Conservation (phyloP, 2,329 filamentous ascomycete genomes). For the Polytolypa hystricis region DNA sequence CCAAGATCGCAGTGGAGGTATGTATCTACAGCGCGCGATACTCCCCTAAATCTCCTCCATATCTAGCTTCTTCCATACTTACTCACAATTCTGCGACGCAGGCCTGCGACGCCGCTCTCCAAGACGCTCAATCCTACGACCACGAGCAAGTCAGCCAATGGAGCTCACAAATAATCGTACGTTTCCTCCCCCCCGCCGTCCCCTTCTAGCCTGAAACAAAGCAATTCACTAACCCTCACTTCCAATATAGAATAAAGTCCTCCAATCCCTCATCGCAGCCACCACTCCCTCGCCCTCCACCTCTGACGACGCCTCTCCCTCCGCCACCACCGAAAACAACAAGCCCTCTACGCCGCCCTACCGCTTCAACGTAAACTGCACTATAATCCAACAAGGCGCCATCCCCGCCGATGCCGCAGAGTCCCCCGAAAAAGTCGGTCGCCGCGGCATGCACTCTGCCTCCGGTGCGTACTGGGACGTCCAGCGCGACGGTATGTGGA, state of each 20-base stretch:
- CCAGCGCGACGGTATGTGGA: slow-evolving; percentile 43
- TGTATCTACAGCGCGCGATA: slow-evolving; percentile 22
- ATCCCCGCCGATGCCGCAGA: slow-evolving; percentile 45
- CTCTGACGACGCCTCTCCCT: slow-evolving; percentile 29
- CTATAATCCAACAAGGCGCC: slow-evolving; percentile 83
- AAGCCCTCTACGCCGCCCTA: slow-evolving; percentile 45
- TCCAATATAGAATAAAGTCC: slow-evolving; percentile 26
- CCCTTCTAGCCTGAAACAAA: slow-evolving; percentile 1
- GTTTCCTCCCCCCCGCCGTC: slow-evolving; percentile 22
- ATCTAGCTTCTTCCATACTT: not conserved
- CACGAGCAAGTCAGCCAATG: slow-evolving; percentile 74
- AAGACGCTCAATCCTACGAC: slow-evolving; percentile 67
- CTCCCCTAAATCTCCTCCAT: slow-evolving; percentile 5
- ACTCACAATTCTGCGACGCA: slow-evolving; percentile 30
- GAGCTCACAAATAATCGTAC: slow-evolving; percentile 89
- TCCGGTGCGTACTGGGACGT: slow-evolving; percentile 42
- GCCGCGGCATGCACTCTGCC: slow-evolving; percentile 56
- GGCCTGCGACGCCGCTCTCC: slow-evolving; percentile 74
- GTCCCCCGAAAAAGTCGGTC: slow-evolving; percentile 53
- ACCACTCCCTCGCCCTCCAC: slow-evolving; percentile 26
- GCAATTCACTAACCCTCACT: not conserved
- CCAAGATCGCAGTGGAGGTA: slow-evolving; percentile 79
- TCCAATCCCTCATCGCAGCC: slow-evolving; percentile 32
- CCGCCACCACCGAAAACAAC: slow-evolving; percentile 28
- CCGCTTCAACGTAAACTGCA: slow-evolving; percentile 97